Percentiles rank a stretch among this genome's conserved stretches.
Conservation (phyloP, 2,329 filamentous ascomycete genomes). For the Monosporascus sp. region DNA sequence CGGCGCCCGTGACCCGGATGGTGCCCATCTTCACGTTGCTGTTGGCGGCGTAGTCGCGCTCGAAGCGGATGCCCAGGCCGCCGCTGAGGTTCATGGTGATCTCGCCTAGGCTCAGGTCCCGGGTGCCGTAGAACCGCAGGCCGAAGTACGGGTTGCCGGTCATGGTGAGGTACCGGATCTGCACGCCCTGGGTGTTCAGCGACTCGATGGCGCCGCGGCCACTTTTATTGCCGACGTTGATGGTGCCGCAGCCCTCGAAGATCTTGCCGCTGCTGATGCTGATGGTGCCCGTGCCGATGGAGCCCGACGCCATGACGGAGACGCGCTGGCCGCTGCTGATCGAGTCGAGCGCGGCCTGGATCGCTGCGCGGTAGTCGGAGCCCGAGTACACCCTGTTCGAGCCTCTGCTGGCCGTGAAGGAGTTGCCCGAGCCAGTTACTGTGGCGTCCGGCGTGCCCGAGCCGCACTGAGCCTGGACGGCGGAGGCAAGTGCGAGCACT, state of each 20-base stretch:
- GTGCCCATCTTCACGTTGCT: slow-evolving; percentile 48
- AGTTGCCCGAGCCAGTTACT: slow-evolving; percentile 16
- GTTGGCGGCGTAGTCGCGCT: slow-evolving; percentile 48
- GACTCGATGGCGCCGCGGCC: slow-evolving; percentile 51
- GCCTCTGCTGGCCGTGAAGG: slow-evolving; percentile 27
- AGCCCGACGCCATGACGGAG: slow-evolving; percentile 48
- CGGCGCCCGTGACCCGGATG: slow-evolving; percentile 46
- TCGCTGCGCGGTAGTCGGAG: slow-evolving; percentile 47
- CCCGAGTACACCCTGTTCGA: slow-evolving; percentile 44
- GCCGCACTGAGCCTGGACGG: slow-evolving; percentile 27
- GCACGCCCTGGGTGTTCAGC: slow-evolving; percentile 40
- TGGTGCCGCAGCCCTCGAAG: slow-evolving; percentile 55
- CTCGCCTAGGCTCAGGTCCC: slow-evolving; percentile 41
- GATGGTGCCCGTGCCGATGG: slow-evolving; percentile 49
- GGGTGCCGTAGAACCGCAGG: slow-evolving; percentile 48
- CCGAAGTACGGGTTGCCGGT: slow-evolving; percentile 55
- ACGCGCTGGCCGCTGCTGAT: slow-evolving; percentile 48
- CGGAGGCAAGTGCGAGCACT: slow-evolving; percentile 35
- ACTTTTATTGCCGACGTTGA: slow-evolving; percentile 36
- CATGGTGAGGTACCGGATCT: slow-evolving; percentile 53
- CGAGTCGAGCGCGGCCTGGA: slow-evolving; percentile 49
- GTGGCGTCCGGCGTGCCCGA: slow-evolving; percentile 17
- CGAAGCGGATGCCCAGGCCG: slow-evolving; percentile 53
- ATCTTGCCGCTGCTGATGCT: slow-evolving; percentile 47
- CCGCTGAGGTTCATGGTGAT: slow-evolving; percentile 51